Evolutionary conservation across 257 asterid species (phyloP), one percentile per base, ranked within the genome.

Genomic region (Euphrasia confusa): DNA sequence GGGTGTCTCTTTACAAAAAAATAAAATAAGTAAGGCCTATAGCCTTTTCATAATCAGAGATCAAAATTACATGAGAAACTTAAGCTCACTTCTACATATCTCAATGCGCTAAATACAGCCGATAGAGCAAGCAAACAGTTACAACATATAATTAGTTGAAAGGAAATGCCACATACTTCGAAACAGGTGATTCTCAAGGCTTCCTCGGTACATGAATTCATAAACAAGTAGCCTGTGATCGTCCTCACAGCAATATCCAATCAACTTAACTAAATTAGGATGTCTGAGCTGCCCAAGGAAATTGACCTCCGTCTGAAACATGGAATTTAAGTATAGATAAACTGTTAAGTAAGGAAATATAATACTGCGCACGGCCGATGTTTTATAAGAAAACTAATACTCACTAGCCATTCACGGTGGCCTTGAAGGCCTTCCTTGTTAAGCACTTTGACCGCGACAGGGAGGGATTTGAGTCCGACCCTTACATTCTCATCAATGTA

Each of bases 371-470:
- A 21, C 24, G 24, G 1, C 24, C 24, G 24, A 1, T 21, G 1
- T 21, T 21, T 21, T 21, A 21, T 21, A 21, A 21, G 24, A 21
- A 21, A 28, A 48, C 42, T 52, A 30, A 27, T 4, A 79, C 90
- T 83, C 76, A 85, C 94, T 53, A 93, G 97, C 99, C 97, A 89
- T 74, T 93, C 97, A 7, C 96, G 90, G 80, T 93, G 99, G 13
- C 99, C 97, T 73, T 89, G 97, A 69, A 89, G 97, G 58, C 99
- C 99, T 81, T 87, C 99, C 80, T 93, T 93, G 72, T 93, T 93
- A 58, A 93, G 95, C 42, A 93, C 99, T 79, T 93, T 93, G 54
- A 93, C 99, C 44, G 99, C 99, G 66, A 93, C 97, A 1, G 99
- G 95, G 10, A 89, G 85, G 3, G 96, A 89, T 70, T 87, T 93